A percentile compares a stretch with the other conserved stretches of the same genome.
Evolutionary conservation across 768 basidiomycete species (phyloP).

Genomic region (Galerina sulciceps): DNA sequence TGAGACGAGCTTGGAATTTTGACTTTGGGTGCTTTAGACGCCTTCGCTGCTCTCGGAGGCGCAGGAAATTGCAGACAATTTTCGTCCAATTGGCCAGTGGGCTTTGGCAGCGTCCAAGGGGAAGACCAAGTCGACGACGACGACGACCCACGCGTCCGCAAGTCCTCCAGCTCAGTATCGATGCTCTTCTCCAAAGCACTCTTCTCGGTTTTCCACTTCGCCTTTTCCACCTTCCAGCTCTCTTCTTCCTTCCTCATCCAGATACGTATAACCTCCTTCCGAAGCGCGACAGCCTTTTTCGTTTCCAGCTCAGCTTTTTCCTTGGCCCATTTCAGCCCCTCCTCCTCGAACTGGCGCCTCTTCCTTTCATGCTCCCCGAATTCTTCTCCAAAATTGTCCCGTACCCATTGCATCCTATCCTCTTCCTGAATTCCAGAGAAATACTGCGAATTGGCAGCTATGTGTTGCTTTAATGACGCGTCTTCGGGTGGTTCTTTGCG

Average conservation of each 20-base stretch:
- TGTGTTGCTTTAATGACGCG: not conserved
- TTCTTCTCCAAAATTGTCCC: not conserved
- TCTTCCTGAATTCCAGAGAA: not conserved
- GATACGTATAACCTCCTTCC: not conserved
- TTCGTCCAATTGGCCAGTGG: not conserved
- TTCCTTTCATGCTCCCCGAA: not conserved
- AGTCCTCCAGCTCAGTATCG: not conserved
- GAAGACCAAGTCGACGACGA: too few species aligned
- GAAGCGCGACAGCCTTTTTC: not conserved
- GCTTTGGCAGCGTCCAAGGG: not conserved
- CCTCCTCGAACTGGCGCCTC: not conserved
- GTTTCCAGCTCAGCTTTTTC: conserved; percentile 1
- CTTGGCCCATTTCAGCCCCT: not conserved
- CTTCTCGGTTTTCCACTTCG: not conserved
- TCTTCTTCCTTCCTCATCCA: conserved; percentile 3
- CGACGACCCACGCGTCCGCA: not conserved
- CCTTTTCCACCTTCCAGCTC: not conserved
- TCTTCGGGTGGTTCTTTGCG: not conserved
- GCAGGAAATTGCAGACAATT: too few species aligned
- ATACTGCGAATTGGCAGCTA: not conserved
- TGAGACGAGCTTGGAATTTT: too few species aligned
- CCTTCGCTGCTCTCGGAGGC: too few species aligned
- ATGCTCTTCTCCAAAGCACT: not conserved
- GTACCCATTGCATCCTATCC: not conserved
- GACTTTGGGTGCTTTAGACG: too few species aligned